Evolutionary conservation across 1,139 yeast genomes (phyloP), one percentile per base, ranked within the genome.

Genomic region (Kodamaea fungicola): DNA sequence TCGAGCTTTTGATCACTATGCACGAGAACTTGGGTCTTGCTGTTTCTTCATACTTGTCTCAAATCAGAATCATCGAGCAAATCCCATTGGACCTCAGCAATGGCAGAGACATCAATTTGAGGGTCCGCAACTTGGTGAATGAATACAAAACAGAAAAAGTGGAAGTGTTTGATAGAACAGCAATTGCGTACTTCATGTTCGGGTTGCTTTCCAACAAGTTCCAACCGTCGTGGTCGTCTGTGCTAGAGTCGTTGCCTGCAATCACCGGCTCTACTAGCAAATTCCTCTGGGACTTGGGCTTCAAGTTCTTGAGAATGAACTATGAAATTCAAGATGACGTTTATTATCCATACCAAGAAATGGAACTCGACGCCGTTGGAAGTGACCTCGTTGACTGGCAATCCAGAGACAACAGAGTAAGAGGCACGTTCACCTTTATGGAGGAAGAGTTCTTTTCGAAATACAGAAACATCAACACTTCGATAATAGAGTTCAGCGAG

Each of bases 201-300:
- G 97, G 97, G 22, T 67, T 85, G 44, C 62, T 90, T 34, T 72
- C 89, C 1, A 80, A 81, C 33, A 76, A 78, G 43, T 89, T 92
- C 51, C 85, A 88, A 43, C 98, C 98, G 2, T 71, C 83, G 22
- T 88, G 96, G 95, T 75, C 77, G 13, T 86, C 85, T 4, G 83
- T 85, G 2, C 65, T 71, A 39, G 92, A 83, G 43, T 71, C 76
- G 6, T 52, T 86, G 7, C 77, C 82, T 1, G 52, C 57, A 6
- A 58, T 83, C 7, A 59, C 67, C 8, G 65, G 61, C 8, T 70
- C 69, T 35, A 64, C 74, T 37, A 68, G 72, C 5, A 59, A 59
- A 0, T 42, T 65, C 6, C 67, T 86, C 1, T 90, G 96, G 95
- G 54, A 67, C 0, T 52, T 76, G 16, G 61, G 79, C 0, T 57